Evolutionary conservation across 1,139 yeast genomes (phyloP), one percentile per base, ranked within the genome.

Genomic region (Starmera stellimalicola): DNA sequence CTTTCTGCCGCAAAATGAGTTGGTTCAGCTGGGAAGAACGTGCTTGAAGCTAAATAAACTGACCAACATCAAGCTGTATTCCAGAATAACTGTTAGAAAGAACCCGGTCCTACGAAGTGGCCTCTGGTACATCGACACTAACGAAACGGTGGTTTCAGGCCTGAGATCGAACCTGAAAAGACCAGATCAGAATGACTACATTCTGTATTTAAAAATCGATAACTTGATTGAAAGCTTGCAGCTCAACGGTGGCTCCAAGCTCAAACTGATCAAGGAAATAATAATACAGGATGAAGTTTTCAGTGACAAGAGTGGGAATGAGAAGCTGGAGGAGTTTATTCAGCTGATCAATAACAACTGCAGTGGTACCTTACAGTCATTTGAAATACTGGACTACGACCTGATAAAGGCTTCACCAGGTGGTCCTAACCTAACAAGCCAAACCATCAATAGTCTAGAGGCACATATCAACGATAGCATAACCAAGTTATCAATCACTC

Each of bases 131-230:
- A 16, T 60, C 10, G 62, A 57, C 16, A 36, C 54, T 9, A 45
- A 41, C 7, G 42, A 36, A 26, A 52, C 62, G 1, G 55, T 49
- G 36, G 26, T 61, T 1, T 38, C 54, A 26, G 64, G 64, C 0
- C 44, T 41, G 18, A 38, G 50, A 17, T 37, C 50, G 0, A 16
- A 48, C 5, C 35, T 37, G 12, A 53, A 54, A 35, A 44, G 48
- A 10, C 36, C 32, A 1, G 60, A 58, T 29, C 59, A 58, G 35
- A 55, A 56, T 37, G 64, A 60, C 29, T 39, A 57, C 16, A 43
- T 54, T 27, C 30, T 60, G 2, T 52, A 54, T 30, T 52, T 57
- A 32, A 54, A 52, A 35, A 28, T 59, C 5, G 42, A 44, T n/a
- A 35, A 48, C 12, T 34, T 60, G n/a, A 20, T 44, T 15, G 47